A percentile compares a stretch with the other conserved stretches of the same genome.
phyloP scores from a whole-genome alignment of 495 filamentous ascomycete genomes.

The Pseudomonodictys pantanalensis region DNA sequence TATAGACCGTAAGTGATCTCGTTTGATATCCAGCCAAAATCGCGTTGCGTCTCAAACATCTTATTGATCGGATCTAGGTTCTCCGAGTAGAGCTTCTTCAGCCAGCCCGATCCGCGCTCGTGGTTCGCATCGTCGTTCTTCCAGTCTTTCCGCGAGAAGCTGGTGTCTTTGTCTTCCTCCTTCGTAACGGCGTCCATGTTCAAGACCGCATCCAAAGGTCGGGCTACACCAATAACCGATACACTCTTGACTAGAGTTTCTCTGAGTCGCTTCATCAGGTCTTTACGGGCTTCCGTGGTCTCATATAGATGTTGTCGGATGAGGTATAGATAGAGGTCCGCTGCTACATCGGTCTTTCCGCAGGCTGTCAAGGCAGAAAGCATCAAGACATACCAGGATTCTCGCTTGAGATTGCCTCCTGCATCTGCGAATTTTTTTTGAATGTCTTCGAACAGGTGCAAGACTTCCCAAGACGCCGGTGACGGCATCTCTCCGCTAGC shows the following conservation, averaged over 20 bases:
- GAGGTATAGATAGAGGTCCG: conserved; percentile 6
- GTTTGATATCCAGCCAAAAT: conserved; percentile 8
- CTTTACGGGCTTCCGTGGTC: background rate
- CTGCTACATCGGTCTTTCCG: conserved; percentile 1
- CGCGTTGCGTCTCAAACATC: background rate
- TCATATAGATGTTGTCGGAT: background rate
- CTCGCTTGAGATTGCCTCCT: background rate
- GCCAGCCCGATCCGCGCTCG: background rate
- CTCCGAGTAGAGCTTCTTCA: conserved; percentile 8
- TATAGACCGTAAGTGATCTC: conserved; percentile 15
- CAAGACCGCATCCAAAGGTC: conserved; percentile 9
- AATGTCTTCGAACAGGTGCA: no score
- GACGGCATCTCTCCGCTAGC: no score
- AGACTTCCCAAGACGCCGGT: no score
- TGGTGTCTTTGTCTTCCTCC: conserved; percentile 1
- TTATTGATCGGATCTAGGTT: conserved; percentile 7
- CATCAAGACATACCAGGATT: background rate
- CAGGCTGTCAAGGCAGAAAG: conserved; percentile 1
- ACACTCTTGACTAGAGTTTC: conserved; percentile 8
- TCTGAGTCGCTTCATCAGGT: background rate
- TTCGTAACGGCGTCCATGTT: conserved; percentile 1
- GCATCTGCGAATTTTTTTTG: no score
- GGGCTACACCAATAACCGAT: background rate
- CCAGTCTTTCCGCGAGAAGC: background rate
- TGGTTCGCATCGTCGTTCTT: conserved; percentile 3